Conservation (phyloP, 73 alveolate species). For the Paraurostyla sp. region DNA sequence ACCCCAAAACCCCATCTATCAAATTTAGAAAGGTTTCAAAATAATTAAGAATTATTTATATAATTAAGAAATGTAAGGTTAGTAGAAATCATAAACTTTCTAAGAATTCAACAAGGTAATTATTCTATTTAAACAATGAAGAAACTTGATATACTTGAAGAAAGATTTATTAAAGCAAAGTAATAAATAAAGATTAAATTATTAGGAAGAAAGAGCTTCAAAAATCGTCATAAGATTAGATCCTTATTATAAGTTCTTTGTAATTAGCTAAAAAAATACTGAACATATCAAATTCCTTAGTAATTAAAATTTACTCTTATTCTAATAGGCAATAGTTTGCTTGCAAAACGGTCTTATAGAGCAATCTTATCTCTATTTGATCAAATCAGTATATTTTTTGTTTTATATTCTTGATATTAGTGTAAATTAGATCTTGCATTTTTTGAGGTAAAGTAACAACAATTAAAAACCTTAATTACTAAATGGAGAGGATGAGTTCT, state of each 20-base stretch:
- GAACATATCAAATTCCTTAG: constrained; percentile 45
- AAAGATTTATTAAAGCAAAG: constrained; percentile 44
- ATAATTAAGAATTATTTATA: not conserved
- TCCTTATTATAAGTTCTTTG: not conserved
- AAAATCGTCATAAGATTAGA: not conserved
- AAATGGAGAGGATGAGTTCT: constrained; percentile 66
- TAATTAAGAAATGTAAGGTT: not conserved
- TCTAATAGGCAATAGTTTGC: constrained; percentile 5
- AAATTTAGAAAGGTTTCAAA: not conserved
- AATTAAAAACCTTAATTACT: not conserved
- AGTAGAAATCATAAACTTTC: constrained; percentile 7
- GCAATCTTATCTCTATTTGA: not conserved
- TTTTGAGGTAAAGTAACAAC: not conserved
- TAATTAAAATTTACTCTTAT: not conserved
- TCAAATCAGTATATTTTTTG: not conserved
- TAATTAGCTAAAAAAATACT: constrained; percentile 34
- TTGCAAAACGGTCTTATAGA: constrained; percentile 26
- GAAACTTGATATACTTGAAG: constrained; percentile 50
- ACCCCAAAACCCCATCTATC: too few relatives aligned
- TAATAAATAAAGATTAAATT: not conserved
- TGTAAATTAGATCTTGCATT: constrained; percentile 5
- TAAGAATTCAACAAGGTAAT: constrained; percentile 34
- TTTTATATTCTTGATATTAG: not conserved
- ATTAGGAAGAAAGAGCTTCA: constrained; percentile 11
- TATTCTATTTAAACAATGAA: not conserved